These are phyloP conservation scores for Neohortaea acidophila DNA, from an alignment of 495 filamentous ascomycete species.

Conservation along the genomic window DNA sequence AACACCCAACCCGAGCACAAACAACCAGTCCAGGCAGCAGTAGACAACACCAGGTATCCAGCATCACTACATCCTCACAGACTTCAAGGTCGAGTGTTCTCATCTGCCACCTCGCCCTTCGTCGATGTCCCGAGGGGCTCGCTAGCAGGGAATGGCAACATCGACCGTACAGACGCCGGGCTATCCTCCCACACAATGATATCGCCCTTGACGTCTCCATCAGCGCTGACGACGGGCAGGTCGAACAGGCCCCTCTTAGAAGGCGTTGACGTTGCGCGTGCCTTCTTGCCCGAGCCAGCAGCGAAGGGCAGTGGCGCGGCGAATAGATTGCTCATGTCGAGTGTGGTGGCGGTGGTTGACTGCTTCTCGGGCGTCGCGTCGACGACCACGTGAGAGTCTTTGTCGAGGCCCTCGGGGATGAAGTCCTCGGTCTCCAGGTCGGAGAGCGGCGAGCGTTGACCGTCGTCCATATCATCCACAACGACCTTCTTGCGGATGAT, in stretches of 20 bases:
- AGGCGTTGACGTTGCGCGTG: not conserved
- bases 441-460: constrained; percentile 11
- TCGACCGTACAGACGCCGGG: not conserved
- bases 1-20: too few relatives aligned
- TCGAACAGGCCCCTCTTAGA: not conserved
- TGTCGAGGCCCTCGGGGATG: constrained; percentile 14
- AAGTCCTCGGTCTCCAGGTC: constrained; percentile 18
- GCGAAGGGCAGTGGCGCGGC: not conserved
- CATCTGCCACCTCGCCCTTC: not conserved
- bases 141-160: not conserved
- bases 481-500: constrained; percentile 8
- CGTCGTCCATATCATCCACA: constrained; percentile 14
- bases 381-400: constrained; percentile 12
- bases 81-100: constrained; percentile 1
- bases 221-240: constrained; percentile 1
- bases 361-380: constrained; percentile 7
- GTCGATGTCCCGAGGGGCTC: not conserved
- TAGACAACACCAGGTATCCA: too few relatives aligned
- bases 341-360: not conserved
- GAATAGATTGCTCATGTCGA: constrained; percentile 4
- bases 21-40: too few relatives aligned
- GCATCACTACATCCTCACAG: too few relatives aligned
- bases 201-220: constrained; percentile 9
- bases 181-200: constrained; percentile 15
- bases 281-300: not conserved